Evolutionary conservation across 257 asterid species (phyloP).

Genomic region (Salvia splendens): DNA sequence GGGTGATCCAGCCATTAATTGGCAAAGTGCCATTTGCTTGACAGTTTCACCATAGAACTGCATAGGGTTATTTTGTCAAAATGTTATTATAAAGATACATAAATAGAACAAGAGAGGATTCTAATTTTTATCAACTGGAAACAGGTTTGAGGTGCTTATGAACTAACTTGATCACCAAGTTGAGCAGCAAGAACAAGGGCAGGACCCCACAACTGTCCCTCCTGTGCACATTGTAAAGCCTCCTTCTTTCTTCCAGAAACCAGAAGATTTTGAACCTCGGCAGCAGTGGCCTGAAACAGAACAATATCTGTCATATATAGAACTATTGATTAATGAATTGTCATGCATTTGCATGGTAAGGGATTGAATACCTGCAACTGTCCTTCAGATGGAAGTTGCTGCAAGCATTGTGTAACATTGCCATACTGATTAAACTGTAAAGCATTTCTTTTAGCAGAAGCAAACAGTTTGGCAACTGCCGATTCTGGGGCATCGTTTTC

Average conservation of each 20-base stretch:
- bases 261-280: constrained; percentile 81
- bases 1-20: constrained; percentile 90
- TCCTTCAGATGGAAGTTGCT: constrained; percentile 81
- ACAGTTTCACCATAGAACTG: constrained; percentile 92
- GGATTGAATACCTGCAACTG: constrained; percentile 68
- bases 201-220: constrained; percentile 98
- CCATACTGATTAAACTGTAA: constrained; percentile 60
- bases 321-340: constrained; percentile 8
- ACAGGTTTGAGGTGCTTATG: neutral
- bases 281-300: constrained; percentile 69
- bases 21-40: constrained; percentile 90
- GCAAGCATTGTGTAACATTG: constrained; percentile 66
- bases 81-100: constrained; percentile 14
- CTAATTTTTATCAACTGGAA: constrained; percentile 11
- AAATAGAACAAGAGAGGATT: constrained; percentile 7
- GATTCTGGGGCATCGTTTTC: constrained; percentile 87
- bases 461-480: constrained; percentile 83
- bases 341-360: constrained; percentile 4
- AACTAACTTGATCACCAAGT: constrained; percentile 80
- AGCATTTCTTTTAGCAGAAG: constrained; percentile 63
- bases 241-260: constrained; percentile 96
- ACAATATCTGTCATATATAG: constrained; percentile 25
- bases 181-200: constrained; percentile 98
- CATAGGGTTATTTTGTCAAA: constrained; percentile 25
- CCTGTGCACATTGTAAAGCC: constrained; percentile 90